Conservation (phyloP, 148 eudicot genomes). For the Amaranthus palmeri region DNA sequence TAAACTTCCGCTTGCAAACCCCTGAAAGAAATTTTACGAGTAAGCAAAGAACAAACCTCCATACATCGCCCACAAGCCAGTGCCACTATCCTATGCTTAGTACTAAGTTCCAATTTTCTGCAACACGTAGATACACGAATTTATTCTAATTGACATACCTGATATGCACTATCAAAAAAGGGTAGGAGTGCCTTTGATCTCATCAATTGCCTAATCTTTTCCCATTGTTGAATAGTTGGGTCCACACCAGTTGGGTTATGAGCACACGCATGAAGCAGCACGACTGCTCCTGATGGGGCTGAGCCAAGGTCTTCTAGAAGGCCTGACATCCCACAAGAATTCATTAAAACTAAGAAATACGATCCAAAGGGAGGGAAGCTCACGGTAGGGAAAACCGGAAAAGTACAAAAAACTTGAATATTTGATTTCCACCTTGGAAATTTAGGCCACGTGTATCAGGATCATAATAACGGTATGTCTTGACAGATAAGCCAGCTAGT, state of each 20-base stretch:
- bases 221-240: constrained; percentile 91
- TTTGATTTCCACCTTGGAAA: constrained; percentile 48
- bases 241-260: constrained; percentile 99
- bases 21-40: constrained; percentile 32
- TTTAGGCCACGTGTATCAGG: constrained; percentile 88
- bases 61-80: background rate
- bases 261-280: constrained; percentile 98
- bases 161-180: constrained; percentile 98
- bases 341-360: background rate
- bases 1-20: constrained; percentile 95
- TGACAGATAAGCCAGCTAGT: constrained; percentile 80
- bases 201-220: constrained; percentile 68
- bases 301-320: constrained; percentile 85
- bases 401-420: background rate
- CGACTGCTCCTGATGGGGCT: constrained; percentile 92
- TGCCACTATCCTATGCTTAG: background rate
- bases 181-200: constrained; percentile 77
- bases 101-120: background rate
- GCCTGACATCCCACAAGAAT: constrained; percentile 37
- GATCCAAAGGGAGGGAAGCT: background rate
- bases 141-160: constrained; percentile 38
- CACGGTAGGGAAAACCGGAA: too few relatives aligned
- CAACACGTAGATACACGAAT: background rate
- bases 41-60: constrained; percentile 5
- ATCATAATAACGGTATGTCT: constrained; percentile 77